phyloP scores from a whole-genome alignment of 2,329 filamentous ascomycete species.

The Fulvia fulva region DNA sequence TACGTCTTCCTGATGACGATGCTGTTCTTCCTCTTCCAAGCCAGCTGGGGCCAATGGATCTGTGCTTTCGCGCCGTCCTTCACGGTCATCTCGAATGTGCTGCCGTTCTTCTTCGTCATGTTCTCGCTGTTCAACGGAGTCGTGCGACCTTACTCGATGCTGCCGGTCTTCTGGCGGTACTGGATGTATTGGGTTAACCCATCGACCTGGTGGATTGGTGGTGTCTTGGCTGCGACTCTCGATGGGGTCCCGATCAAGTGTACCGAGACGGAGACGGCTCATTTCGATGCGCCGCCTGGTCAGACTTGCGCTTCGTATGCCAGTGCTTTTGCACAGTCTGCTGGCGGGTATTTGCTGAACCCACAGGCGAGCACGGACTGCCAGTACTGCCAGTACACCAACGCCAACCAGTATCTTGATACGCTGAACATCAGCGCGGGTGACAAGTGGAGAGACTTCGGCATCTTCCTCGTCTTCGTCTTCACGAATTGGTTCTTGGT shows the following conservation, averaged over 20 bases:
- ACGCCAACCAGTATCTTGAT: conserved; percentile 63
- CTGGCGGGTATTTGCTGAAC: conserved; percentile 62
- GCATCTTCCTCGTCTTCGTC: conserved; percentile 68
- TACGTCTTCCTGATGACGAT: conserved; percentile 77
- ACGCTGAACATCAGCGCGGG: conserved; percentile 52
- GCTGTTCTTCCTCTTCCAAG: conserved; percentile 72
- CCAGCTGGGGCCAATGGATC: conserved; percentile 78
- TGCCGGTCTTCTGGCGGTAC: conserved; percentile 69
- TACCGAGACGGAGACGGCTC: conserved; percentile 54
- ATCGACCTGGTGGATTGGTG: conserved; percentile 67
- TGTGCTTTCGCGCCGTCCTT: conserved; percentile 75
- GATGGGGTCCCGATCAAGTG: conserved; percentile 45
- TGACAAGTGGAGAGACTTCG: conserved; percentile 70
- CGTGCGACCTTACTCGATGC: conserved; percentile 60
- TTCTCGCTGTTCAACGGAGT: conserved; percentile 75
- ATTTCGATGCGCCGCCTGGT: conserved; percentile 62
- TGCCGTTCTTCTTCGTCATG: conserved; percentile 80
- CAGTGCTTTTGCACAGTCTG: conserved; percentile 53
- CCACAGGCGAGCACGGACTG: conserved; percentile 56
- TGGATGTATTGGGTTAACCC: conserved; percentile 70
- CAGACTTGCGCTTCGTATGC: conserved; percentile 65
- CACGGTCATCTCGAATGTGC: conserved; percentile 70
- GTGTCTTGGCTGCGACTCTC: conserved; percentile 63
- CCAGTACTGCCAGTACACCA: conserved; percentile 65
- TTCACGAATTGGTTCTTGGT: conserved; percentile 68